phyloP scores from a whole-genome alignment of 1,284 basidiomycete species.

The Heliocybe sulcata region DNA sequence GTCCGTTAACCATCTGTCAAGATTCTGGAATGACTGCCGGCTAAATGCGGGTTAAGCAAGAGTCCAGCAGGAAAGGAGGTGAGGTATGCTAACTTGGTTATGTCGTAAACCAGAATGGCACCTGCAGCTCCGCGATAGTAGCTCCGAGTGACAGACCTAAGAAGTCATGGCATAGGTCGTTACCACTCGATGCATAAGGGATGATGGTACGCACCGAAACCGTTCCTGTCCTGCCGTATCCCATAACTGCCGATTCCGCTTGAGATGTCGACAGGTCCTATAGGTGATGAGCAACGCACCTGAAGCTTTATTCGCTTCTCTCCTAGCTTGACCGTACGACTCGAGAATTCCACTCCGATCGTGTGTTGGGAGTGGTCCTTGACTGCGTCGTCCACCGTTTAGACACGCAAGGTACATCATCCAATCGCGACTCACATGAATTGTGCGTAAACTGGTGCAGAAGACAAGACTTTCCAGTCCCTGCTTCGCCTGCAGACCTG shows the following conservation, averaged over 20 bases:
- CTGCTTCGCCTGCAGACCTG: conserved; percentile 75
- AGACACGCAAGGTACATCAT: background rate
- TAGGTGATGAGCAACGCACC: conserved; percentile 40
- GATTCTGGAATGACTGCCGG: conserved; percentile 74
- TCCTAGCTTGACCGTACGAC: conserved; percentile 81
- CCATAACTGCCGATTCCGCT: conserved; percentile 63
- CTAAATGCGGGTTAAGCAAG: conserved; percentile 27
- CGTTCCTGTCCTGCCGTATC: conserved; percentile 97
- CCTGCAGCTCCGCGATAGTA: conserved; percentile 96
- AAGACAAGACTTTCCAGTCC: conserved; percentile 94
- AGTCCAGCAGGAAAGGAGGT: conserved; percentile 4
- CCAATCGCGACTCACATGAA: conserved; percentile 54
- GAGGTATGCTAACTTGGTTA: conserved; percentile 67
- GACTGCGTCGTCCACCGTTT: conserved; percentile 43
- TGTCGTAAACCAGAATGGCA: conserved; percentile 94
- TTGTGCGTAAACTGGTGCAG: conserved; percentile 96
- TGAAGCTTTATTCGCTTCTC: conserved; percentile 94
- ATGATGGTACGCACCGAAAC: conserved; percentile 58
- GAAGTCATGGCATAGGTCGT: conserved; percentile 7
- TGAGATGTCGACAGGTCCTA: background rate
- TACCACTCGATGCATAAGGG: conserved; percentile 1
- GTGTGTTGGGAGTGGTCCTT: conserved; percentile 97
- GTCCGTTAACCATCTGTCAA: conserved; percentile 87
- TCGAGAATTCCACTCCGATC: conserved; percentile 94
- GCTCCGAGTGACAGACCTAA: conserved; percentile 90